These are phyloP conservation scores for Mercurialis annua DNA, from an alignment of 345 rosid species.

Conservation along the genomic window DNA sequence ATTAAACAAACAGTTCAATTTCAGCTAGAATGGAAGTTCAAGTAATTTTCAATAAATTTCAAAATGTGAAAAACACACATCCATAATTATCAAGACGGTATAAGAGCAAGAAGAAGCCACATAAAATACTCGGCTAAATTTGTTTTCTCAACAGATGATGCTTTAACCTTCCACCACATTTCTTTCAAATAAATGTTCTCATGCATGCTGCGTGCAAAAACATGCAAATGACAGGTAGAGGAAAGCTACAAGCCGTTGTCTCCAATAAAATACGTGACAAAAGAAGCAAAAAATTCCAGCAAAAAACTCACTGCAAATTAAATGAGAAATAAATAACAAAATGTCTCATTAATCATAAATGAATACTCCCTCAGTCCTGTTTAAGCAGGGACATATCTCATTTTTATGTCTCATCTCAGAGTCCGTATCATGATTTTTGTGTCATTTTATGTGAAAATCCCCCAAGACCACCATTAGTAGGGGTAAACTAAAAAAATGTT, in stretches of 20 bases:
- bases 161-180: neutral
- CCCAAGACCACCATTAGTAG: too few relatives aligned
- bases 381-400: too few relatives aligned
- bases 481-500: too few relatives aligned
- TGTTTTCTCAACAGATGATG: neutral
- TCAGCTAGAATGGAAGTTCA: neutral
- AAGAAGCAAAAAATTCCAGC: neutral
- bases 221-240: neutral
- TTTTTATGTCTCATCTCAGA: too few relatives aligned
- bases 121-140: neutral
- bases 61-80: neutral
- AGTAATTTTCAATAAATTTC: neutral
- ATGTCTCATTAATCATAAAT: too few relatives aligned
- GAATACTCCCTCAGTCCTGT: too few relatives aligned
- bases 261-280: too few relatives aligned
- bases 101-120: neutral
- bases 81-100: neutral
- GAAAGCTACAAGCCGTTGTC: too few relatives aligned
- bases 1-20: slow-evolving; percentile 9
- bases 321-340: too few relatives aligned
- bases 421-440: too few relatives aligned
- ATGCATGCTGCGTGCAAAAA: neutral
- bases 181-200: neutral
- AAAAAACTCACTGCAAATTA: too few relatives aligned
- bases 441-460: too few relatives aligned